Conservation (phyloP, 2,329 filamentous ascomycete genomes). For the Monilinia fructicola region DNA sequence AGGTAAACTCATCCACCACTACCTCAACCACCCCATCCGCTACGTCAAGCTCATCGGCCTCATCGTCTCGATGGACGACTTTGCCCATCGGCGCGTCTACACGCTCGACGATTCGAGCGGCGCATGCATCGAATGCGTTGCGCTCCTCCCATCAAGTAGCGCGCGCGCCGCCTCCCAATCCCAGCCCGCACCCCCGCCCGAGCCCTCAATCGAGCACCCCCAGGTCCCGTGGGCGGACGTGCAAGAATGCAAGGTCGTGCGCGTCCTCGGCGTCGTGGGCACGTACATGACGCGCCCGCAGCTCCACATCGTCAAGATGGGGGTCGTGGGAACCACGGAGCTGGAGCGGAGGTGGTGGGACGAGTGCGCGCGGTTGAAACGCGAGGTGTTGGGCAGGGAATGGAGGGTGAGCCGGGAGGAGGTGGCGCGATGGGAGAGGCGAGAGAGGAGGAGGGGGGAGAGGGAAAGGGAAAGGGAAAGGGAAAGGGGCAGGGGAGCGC, state of each 20-base stretch:
- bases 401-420: constrained; percentile 56
- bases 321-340: constrained; percentile 51
- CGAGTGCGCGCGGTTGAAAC: constrained; percentile 52
- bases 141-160: constrained; percentile 15
- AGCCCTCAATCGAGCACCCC: constrained; percentile 53
- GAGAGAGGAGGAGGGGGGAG: constrained; percentile 33
- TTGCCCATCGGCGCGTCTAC: constrained; percentile 48
- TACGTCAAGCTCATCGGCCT: constrained; percentile 72
- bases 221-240: constrained; percentile 39
- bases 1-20: constrained; percentile 62
- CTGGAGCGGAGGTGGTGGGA: constrained; percentile 61
- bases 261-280: constrained; percentile 55
- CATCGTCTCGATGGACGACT: constrained; percentile 62
- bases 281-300: constrained; percentile 52
- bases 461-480: constrained; percentile 26
- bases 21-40: constrained; percentile 71
- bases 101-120: constrained; percentile 68
- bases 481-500: constrained; percentile 23
- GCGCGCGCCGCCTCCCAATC: not conserved
- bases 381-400: constrained; percentile 49
- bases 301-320: constrained; percentile 53
- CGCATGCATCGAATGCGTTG: constrained; percentile 51
- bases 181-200: constrained; percentile 46
- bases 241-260: constrained; percentile 55
- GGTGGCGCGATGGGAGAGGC: constrained; percentile 26